These are phyloP conservation scores for Vitis hybrid DNA, from an alignment of 177 flowering plant genomes.

Conservation along the genomic window DNA sequence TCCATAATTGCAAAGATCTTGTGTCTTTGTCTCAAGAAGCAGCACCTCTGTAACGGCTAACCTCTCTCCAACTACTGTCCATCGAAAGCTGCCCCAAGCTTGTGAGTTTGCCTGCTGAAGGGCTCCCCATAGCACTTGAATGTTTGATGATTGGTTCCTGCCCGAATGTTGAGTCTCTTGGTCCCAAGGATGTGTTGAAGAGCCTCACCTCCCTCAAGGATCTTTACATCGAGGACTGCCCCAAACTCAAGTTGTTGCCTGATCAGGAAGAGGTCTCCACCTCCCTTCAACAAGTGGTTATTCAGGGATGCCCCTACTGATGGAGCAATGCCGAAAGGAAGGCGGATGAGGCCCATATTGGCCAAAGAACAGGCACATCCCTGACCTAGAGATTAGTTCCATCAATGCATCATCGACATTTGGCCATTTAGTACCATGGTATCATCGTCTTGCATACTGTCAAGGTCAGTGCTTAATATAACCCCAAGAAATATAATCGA, in stretches of 20 bases:
- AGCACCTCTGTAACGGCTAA: neutral
- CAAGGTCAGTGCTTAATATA: neutral
- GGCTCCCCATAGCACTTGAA: conserved; percentile 7
- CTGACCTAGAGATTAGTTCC: conserved; percentile 5
- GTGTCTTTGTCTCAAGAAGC: conserved; percentile 4
- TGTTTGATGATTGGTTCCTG: conserved; percentile 13
- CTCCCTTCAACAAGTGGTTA: conserved; percentile 14
- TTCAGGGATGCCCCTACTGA: conserved; percentile 10
- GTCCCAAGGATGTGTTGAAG: conserved; percentile 6
- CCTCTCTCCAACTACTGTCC: conserved; percentile 3
- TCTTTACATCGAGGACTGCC: conserved; percentile 13
- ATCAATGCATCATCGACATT: neutral
- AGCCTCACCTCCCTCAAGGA: neutral
- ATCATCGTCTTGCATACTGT: neutral
- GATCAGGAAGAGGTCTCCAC: conserved; percentile 10
- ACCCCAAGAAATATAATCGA: too few relatives aligned
- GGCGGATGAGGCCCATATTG: conserved; percentile 13
- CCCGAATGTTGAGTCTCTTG: conserved; percentile 3
- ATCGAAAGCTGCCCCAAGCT: conserved; percentile 14
- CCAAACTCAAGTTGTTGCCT: conserved; percentile 12
- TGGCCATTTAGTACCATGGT: neutral
- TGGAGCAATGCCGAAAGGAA: conserved; percentile 9
- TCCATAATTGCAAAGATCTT: conserved; percentile 11
- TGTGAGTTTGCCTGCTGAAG: neutral
- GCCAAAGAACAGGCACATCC: conserved; percentile 14